Conservation (phyloP, 2,329 filamentous ascomycete genomes). For the Stachybotrys echinatus region DNA sequence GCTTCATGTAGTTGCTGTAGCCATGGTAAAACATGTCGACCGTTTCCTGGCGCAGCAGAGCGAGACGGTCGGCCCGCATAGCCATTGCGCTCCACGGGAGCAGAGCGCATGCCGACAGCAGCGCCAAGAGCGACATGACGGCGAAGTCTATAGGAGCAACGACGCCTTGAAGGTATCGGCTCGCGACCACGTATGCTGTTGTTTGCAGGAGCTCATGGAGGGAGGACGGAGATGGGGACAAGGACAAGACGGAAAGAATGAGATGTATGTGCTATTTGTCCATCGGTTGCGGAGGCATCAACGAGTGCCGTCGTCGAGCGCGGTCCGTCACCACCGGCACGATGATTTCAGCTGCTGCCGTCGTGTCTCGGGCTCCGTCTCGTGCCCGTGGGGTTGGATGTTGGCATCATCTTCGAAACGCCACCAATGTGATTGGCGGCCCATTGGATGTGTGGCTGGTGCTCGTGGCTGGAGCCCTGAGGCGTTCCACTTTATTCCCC, state of each 20-base stretch:
- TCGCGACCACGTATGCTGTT: constrained; percentile 13
- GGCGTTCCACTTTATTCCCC: constrained; percentile 2
- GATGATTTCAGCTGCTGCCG: too few species aligned
- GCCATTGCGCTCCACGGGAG: constrained; percentile 38
- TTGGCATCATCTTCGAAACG: not conserved
- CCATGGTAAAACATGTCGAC: constrained; percentile 94
- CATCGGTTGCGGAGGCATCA: not conserved
- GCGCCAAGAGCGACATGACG: constrained; percentile 21
- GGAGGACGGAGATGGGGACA: not conserved
- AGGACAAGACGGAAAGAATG: not conserved
- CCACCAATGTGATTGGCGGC: not conserved
- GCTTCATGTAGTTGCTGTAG: constrained; percentile 87
- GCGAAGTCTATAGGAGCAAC: constrained; percentile 11
- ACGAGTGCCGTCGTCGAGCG: not conserved
- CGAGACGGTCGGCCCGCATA: constrained; percentile 52
- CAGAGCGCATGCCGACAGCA: constrained; percentile 20
- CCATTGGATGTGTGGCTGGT: constrained; percentile 6
- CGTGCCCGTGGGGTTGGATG: not conserved
- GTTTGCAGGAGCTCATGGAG: constrained; percentile 17
- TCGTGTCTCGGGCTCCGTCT: too few species aligned
- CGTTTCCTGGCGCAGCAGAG: constrained; percentile 52
- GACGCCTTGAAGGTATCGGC: constrained; percentile 9
- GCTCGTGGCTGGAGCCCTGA: not conserved
- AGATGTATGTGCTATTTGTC: too few species aligned
- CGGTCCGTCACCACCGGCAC: not conserved